phyloP scores from a whole-genome alignment of 2,329 filamentous ascomycete genomes.

The Aspergillus pseudoterreus region DNA sequence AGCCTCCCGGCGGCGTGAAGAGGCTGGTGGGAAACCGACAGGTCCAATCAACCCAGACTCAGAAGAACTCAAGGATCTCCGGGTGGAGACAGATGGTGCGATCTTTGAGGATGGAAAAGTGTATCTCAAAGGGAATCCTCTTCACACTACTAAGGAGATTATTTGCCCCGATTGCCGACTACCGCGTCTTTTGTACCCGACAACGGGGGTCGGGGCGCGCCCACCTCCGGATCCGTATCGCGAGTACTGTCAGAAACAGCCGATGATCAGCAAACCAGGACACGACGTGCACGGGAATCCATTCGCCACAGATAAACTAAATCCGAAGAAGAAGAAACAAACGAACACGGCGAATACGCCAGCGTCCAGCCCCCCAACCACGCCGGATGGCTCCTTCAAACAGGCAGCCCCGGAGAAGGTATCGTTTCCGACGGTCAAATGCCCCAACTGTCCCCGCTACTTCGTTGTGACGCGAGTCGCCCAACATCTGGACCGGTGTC shows the following conservation, averaged over 20 bases:
- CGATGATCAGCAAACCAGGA: conserved; percentile 54
- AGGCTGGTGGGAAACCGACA: conserved; percentile 27
- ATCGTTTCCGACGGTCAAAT: conserved; percentile 46
- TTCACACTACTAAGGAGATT: conserved; percentile 57
- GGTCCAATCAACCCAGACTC: conserved; percentile 34
- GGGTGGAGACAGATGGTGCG: conserved; percentile 50
- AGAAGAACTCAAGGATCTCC: conserved; percentile 32
- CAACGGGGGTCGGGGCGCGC: conserved; percentile 48
- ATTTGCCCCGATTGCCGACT: conserved; percentile 59
- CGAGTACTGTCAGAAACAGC: conserved; percentile 59
- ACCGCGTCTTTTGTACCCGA: conserved; percentile 57
- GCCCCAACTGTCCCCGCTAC: conserved; percentile 59
- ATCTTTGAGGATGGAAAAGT: conserved; percentile 52
- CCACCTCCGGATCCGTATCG: conserved; percentile 47
- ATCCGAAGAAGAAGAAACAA: conserved; percentile 45
- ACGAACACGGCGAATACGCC: conserved; percentile 31
- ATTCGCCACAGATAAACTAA: conserved; percentile 41
- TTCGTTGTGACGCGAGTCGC: conserved; percentile 59
- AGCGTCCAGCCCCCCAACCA: conserved; percentile 32
- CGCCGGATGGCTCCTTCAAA: conserved; percentile 30
- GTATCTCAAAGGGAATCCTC: conserved; percentile 54
- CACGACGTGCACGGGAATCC: conserved; percentile 60
- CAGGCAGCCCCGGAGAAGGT: conserved; percentile 26
- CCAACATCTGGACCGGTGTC: conserved; percentile 59
- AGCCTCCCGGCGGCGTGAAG: conserved; percentile 27